Conservation (phyloP, 2,329 filamentous ascomycete species). For the Dactylellina cionopaga region DNA sequence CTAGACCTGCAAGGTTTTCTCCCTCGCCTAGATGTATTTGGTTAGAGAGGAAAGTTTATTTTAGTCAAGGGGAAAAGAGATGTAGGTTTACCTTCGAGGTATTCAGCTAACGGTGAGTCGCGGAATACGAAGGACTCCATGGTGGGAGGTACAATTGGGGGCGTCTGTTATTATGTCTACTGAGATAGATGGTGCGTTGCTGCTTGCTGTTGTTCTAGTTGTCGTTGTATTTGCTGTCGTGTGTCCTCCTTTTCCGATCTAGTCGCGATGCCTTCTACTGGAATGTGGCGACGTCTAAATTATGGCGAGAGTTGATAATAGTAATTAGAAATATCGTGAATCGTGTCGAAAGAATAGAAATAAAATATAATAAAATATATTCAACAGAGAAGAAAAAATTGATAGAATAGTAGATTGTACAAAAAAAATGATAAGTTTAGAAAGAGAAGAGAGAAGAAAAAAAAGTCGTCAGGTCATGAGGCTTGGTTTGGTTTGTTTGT, state of each 20-base stretch:
- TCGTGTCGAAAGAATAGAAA: not conserved
- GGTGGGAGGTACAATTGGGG: slow-evolving; percentile 57
- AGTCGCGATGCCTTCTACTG: too few species aligned
- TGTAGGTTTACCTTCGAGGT: slow-evolving; percentile 78
- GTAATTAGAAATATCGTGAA: slow-evolving; percentile 28
- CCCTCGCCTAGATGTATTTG: slow-evolving; percentile 32
- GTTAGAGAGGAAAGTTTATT: slow-evolving; percentile 8
- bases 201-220: not conserved
- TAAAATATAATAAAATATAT: not conserved
- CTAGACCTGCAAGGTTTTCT: slow-evolving; percentile 41
- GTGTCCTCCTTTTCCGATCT: not conserved
- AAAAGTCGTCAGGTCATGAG: slow-evolving; percentile 50
- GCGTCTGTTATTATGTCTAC: too few species aligned
- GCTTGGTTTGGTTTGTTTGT: slow-evolving; percentile 13
- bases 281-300: too few species aligned
- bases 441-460: not conserved
- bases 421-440: not conserved
- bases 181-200: not conserved
- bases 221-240: too few species aligned
- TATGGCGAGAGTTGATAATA: too few species aligned
- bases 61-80: slow-evolving; percentile 29
- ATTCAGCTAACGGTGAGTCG: slow-evolving; percentile 86
- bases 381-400: slow-evolving; percentile 4
- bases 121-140: slow-evolving; percentile 92
- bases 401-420: slow-evolving; percentile 15